These are phyloP conservation scores for Phytopythium sindhum DNA, from an alignment of 352 stramenopile genomes.

Conservation along the genomic window DNA sequence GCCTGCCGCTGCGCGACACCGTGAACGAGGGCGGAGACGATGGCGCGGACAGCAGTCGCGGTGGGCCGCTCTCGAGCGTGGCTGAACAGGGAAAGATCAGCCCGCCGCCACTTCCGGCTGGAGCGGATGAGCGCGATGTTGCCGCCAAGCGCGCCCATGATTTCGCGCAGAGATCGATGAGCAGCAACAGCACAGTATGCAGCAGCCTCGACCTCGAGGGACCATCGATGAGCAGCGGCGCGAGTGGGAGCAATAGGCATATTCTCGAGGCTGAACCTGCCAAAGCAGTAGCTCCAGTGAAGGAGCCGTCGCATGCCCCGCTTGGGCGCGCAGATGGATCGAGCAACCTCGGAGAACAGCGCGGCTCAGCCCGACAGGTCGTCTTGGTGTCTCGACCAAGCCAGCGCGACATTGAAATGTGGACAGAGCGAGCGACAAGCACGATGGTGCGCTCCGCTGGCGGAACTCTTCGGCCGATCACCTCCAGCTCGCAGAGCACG, in stretches of 20 bases:
- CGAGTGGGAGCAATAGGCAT: not conserved
- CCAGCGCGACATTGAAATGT: slow-evolving; percentile 74
- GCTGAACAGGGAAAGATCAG: not conserved
- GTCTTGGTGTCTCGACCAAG: slow-evolving; percentile 74
- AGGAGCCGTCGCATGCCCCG: not conserved
- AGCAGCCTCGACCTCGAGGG: slow-evolving; percentile 32
- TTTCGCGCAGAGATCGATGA: slow-evolving; percentile 4
- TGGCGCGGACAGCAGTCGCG: slow-evolving; percentile 8
- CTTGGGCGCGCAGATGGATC: not conserved
- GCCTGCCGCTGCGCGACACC: slow-evolving; percentile 60
- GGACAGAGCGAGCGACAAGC: slow-evolving; percentile 73
- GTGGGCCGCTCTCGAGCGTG: not conserved
- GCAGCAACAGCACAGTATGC: slow-evolving; percentile 22
- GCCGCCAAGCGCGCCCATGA: not conserved
- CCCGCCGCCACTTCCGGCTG: not conserved
- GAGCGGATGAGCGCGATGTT: not conserved
- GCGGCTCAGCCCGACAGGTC: slow-evolving; percentile 21
- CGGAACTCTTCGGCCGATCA: slow-evolving; percentile 36
- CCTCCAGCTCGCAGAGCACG: slow-evolving; percentile 54
- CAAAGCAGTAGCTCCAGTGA: not conserved
- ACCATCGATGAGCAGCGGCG: not conserved
- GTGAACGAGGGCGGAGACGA: slow-evolving; percentile 52
- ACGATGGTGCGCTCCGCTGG: slow-evolving; percentile 65
- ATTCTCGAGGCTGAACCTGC: not conserved
- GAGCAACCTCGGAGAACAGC: slow-evolving; percentile 2